Base-by-base conservation (phyloP, 2,329 filamentous ascomycete genomes). In the Penicillium sp. region DNA sequence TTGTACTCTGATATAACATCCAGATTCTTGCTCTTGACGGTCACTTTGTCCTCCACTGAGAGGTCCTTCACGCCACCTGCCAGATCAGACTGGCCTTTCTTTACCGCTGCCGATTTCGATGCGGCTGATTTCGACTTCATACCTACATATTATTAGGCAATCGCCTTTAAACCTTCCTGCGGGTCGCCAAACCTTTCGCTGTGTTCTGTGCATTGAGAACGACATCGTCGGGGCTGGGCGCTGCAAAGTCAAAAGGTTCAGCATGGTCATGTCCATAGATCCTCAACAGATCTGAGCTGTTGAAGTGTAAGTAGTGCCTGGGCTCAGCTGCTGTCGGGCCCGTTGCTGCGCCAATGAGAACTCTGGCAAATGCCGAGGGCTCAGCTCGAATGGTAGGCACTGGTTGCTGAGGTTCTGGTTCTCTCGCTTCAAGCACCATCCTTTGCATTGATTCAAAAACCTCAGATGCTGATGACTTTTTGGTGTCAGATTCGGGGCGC, bases 201-300 rank as follows among this genome's bases (percentile, higher is more conserved):
- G 71, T 75, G 62, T 67, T 88, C 81, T 96, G 93, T 67, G 93
- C 93, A 74, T 88, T 86, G 62, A 91, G 82, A 69, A 97, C 90
- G 70, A 94, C 79, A 74, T 97, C 93, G 79, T 97, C 93, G 66
- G 93, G 93, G 77, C 93, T 97, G 55, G 93, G 93, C 73, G 86
- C 86, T 81, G 88, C 81, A 78, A 97, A 97, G 58, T 87, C 76
- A 73, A 78, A 80, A 46, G 70, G 69, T 74, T 77, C 73, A 78
- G 75, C 71, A 69, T 73, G 63, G 56, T 75, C 67, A 60, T 75
- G 69, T 56, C 74, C 74, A 57, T 76, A 77, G 23, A 77, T 70
- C 54, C 65, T 63, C 47, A 75, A 69, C 29, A 76, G 54, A 67
- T 76, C 71, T 58, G 75, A 63, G 23, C 66, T 65, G 48, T 67